Evolutionary conservation across 1,284 basidiomycete species (phyloP).

Genomic region (Austroboletus niveus): DNA sequence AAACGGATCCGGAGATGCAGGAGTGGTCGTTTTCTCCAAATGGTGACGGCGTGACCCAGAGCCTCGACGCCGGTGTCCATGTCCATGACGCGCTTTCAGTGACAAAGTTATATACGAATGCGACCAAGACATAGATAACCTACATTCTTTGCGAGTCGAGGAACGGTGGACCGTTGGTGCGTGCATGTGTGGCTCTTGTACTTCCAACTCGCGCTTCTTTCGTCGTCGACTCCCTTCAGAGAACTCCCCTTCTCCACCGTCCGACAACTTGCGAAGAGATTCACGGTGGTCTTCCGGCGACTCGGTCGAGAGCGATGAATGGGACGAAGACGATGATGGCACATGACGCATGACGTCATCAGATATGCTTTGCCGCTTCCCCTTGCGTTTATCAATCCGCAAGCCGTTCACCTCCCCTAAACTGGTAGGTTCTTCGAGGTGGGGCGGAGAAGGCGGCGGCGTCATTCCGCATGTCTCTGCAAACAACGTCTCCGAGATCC

Average conservation of each 20-base stretch:
- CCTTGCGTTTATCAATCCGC: constrained; percentile 19
- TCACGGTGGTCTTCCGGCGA: constrained; percentile 8
- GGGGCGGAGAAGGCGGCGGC: constrained; percentile 7
- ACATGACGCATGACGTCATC: constrained; percentile 1
- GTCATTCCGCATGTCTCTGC: constrained; percentile 27
- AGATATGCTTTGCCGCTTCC: constrained; percentile 3
- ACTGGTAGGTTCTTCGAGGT: background rate
- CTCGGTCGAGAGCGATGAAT: constrained; percentile 7
- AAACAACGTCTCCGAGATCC: constrained; percentile 27
- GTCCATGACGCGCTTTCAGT: constrained; percentile 1
- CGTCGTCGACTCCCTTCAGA: constrained; percentile 12
- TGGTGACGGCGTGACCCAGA: constrained; percentile 17
- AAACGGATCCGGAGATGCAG: constrained; percentile 18
- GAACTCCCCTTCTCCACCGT: constrained; percentile 15
- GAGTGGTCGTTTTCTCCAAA: constrained; percentile 1
- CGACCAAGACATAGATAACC: background rate
- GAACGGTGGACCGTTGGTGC: background rate
- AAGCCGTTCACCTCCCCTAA: background rate
- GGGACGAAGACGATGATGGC: constrained; percentile 15
- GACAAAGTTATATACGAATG: background rate
- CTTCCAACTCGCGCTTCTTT: constrained; percentile 24
- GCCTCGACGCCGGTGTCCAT: constrained; percentile 6
- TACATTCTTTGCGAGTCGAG: constrained; percentile 19
- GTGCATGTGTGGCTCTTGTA: background rate
- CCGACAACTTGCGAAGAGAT: constrained; percentile 10